Percentiles rank a stretch among this genome's conserved stretches.
Evolutionary conservation across 495 filamentous ascomycete species (phyloP).

Genomic region (Aspergillus carlsbadensis): DNA sequence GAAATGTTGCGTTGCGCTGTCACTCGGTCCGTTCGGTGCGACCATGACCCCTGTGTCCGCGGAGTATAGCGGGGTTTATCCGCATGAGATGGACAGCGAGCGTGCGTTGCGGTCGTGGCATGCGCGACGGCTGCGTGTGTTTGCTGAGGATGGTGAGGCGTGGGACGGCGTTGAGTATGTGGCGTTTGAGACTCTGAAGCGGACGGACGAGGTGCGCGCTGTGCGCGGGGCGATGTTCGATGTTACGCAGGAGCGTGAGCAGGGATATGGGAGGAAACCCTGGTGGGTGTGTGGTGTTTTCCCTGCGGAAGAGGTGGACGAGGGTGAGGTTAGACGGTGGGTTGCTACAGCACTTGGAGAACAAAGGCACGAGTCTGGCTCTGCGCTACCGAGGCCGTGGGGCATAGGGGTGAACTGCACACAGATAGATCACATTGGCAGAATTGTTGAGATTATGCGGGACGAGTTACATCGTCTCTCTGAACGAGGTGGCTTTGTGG

Average conservation of each 20-base stretch:
- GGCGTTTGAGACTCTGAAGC: constrained; percentile 64
- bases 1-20: constrained; percentile 42
- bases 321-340: constrained; percentile 27
- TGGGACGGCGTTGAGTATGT: constrained; percentile 44
- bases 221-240: constrained; percentile 48
- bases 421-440: constrained; percentile 50
- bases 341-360: constrained; percentile 30
- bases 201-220: constrained; percentile 58
- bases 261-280: constrained; percentile 10
- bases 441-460: constrained; percentile 48
- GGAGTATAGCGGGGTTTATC: constrained; percentile 64
- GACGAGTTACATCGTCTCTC: constrained; percentile 32
- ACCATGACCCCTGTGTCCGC: constrained; percentile 57
- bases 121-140: constrained; percentile 48
- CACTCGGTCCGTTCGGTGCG: constrained; percentile 64
- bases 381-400: constrained; percentile 44
- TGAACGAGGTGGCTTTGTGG: constrained; percentile 20
- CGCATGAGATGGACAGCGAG: constrained; percentile 39
- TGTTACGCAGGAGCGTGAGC: constrained; percentile 11
- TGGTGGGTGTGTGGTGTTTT: constrained; percentile 67
- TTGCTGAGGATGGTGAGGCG: constrained; percentile 36
- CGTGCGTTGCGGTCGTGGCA: constrained; percentile 55
- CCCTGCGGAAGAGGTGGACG: constrained; percentile 50
- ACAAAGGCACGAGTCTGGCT: background rate
- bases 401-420: constrained; percentile 70